These are phyloP conservation scores for Aureoboletus auriporus DNA, from an alignment of 768 basidiomycete species.

Conservation along the genomic window DNA sequence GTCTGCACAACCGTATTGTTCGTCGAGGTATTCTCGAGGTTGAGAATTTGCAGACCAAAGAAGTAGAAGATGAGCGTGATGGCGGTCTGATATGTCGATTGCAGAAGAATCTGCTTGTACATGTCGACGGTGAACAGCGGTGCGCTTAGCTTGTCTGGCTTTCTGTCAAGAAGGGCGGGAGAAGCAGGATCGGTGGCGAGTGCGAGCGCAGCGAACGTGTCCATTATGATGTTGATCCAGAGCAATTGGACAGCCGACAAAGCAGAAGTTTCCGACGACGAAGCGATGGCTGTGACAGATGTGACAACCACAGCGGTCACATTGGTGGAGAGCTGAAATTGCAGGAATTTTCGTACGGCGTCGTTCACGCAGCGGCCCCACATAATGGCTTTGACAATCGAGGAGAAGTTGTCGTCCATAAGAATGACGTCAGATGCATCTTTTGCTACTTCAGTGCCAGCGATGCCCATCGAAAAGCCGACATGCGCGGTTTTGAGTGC, in stretches of 20 bases:
- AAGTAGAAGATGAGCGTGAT: conserved; percentile 91
- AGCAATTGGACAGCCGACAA: conserved; percentile 93
- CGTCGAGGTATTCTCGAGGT: conserved; percentile 35
- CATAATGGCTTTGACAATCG: conserved; percentile 96
- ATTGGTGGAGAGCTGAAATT: conserved; percentile 94
- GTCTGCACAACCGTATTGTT: conserved; percentile 61
- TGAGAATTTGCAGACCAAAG: conserved; percentile 68
- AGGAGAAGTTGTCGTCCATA: conserved; percentile 96
- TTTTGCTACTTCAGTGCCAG: conserved; percentile 98
- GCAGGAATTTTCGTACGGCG: conserved; percentile 94
- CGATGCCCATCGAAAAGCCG: conserved; percentile 95
- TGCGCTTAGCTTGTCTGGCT: conserved; percentile 85
- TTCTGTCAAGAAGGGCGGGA: conserved; percentile 73
- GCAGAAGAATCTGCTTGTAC: conserved; percentile 94
- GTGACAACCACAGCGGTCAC: conserved; percentile 94
- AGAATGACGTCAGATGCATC: conserved; percentile 98
- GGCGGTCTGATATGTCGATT: conserved; percentile 81
- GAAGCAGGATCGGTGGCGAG: conserved; percentile 95
- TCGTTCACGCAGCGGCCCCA: conserved; percentile 99
- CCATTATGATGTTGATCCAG: conserved; percentile 99
- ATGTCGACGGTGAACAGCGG: conserved; percentile 91
- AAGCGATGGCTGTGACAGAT: conserved; percentile 85
- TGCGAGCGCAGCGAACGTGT: conserved; percentile 96
- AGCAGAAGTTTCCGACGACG: conserved; percentile 72
- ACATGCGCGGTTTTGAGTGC: conserved; percentile 95